A percentile compares a stretch with the other conserved stretches of the same genome.
These are phyloP conservation scores for Sporothrix sp. DNA, from an alignment of 2,329 filamentous ascomycete genomes.

Conservation along the genomic window DNA sequence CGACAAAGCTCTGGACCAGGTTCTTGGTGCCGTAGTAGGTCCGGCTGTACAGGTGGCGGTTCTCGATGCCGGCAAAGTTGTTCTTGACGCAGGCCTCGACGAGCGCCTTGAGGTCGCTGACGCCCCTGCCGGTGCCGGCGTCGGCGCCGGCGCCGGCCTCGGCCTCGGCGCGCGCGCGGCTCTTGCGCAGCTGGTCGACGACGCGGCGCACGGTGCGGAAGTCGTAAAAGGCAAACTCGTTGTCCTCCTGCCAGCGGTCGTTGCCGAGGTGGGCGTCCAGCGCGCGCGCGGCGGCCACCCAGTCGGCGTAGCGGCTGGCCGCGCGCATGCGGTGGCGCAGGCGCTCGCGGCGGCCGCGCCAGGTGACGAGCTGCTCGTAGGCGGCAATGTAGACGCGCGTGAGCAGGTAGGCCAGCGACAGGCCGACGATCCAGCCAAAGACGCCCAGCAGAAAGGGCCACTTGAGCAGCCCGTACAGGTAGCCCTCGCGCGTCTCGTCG, in stretches of 20 bases:
- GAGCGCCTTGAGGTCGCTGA: constrained; percentile 58
- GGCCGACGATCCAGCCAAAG: constrained; percentile 65
- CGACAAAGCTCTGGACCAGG: constrained; percentile 78
- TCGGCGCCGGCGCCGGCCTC: constrained; percentile 16
- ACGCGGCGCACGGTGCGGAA: constrained; percentile 71
- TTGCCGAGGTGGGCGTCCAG: constrained; percentile 77
- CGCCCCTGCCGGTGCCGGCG: constrained; percentile 24
- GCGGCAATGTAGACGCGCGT: constrained; percentile 83
- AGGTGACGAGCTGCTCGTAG: constrained; percentile 86
- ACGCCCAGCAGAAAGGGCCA: constrained; percentile 83
- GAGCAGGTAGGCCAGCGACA: constrained; percentile 65
- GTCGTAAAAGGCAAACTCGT: constrained; percentile 80
- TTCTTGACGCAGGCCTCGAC: constrained; percentile 92
- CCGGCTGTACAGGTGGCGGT: constrained; percentile 88
- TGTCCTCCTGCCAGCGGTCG: constrained; percentile 66
- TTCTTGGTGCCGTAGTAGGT: constrained; percentile 98
- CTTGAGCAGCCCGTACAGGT: constrained; percentile 79
- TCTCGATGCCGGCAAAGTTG: constrained; percentile 94
- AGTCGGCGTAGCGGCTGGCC: constrained; percentile 69
- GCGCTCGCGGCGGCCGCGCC: constrained; percentile 68
- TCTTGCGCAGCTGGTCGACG: constrained; percentile 61
- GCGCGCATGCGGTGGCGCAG: constrained; percentile 62
- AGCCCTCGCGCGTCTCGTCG: constrained; percentile 91
- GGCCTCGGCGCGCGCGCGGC: constrained; percentile 49
- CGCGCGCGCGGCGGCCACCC: constrained; percentile 68